These are phyloP conservation scores for Alternaria novae-zelandiae DNA, from an alignment of 2,329 filamentous ascomycete genomes.

Conservation along the genomic window DNA sequence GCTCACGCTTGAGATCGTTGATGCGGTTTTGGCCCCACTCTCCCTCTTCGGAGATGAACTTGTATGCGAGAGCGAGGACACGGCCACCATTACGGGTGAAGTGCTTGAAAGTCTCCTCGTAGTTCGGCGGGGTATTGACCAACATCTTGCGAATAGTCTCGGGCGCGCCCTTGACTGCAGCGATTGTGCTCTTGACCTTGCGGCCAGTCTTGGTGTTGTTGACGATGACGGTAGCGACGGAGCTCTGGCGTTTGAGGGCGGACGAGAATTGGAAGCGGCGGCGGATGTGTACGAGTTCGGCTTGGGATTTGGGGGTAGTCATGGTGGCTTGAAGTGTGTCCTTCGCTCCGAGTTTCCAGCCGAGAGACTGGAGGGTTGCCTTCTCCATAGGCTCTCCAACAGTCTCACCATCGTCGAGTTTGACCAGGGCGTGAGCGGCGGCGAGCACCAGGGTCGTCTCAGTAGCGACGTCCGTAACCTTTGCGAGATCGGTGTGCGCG, in stretches of 20 bases:
- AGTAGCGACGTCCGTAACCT: constrained; percentile 72
- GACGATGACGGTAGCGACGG: constrained; percentile 81
- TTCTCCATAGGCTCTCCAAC: constrained; percentile 99
- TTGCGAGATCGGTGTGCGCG: constrained; percentile 78
- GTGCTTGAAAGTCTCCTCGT: constrained; percentile 98
- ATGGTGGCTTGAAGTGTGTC: constrained; percentile 78
- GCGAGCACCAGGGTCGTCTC: constrained; percentile 93
- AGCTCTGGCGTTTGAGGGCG: constrained; percentile 92
- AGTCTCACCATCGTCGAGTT: constrained; percentile 94
- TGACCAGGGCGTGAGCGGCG: constrained; percentile 93
- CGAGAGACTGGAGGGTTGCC: constrained; percentile 85
- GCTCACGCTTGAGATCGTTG: constrained; percentile 92
- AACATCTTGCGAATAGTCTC: constrained; percentile 98
- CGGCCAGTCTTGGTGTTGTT: constrained; percentile 74
- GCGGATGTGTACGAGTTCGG: constrained; percentile 89
- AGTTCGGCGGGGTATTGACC: constrained; percentile 78
- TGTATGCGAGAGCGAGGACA: constrained; percentile 92
- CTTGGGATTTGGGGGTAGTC: constrained; percentile 56
- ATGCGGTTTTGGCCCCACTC: constrained; percentile 85
- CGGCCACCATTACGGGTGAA: constrained; percentile 95
- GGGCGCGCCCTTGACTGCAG: constrained; percentile 93
- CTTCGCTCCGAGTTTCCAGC: constrained; percentile 90
- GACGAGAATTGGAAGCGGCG: constrained; percentile 98
- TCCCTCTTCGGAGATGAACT: constrained; percentile 80
- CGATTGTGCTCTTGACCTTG: constrained; percentile 85